Evolutionary conservation across 768 basidiomycete genomes (phyloP), one percentile per base, ranked within the genome.

Genomic region (Boletus bicolor): DNA sequence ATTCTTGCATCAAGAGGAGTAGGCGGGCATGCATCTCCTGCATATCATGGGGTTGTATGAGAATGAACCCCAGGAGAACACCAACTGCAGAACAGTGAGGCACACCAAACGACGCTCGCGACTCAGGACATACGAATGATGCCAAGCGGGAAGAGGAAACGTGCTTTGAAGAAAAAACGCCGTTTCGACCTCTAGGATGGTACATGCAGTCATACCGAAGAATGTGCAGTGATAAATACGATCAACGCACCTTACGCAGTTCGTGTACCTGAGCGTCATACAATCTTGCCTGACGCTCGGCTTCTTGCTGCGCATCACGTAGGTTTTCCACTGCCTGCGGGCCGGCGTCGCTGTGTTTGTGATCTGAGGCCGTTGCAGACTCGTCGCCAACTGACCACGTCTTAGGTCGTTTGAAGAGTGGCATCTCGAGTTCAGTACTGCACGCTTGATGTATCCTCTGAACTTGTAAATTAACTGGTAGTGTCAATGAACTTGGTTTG

Each of bases 101-200:
- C 30, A 59, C 9, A 26, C 30, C 38, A 37, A 5, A 44, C 12
- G 5, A 41, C 28, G 7, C 14, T 32, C 30, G 5, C 30, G 45
- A 39, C 3, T 17, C 7, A 15, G 37, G 51, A 81, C 85, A 58
- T 55, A 88, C 77, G 59, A 38, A 82, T 50, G n/a, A 92, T 75
- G 32, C 89, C 91, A 4, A 89, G 64, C 6, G 86, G 80, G 65
- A 92, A 91, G n/a, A 89, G 71, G 55, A 89, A 84, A 48, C 82
- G 77, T 21, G 65, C 63, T 54, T 73, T 68, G 39, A 56, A 58
- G 47, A 67, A 66, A 38, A 71, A 57, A 26, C 19, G 59, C 4
- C 51, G 58, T 21, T 59, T 47, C 24, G 61, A 50, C 28, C 38
- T 44, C 70, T 68, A 47, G 44, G 51, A 10, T 30, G 15, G 11